A percentile compares a stretch with the other conserved stretches of the same genome.
Conservation (phyloP, 208 protist genomes). For the Trypanosomatidae sp. region DNA sequence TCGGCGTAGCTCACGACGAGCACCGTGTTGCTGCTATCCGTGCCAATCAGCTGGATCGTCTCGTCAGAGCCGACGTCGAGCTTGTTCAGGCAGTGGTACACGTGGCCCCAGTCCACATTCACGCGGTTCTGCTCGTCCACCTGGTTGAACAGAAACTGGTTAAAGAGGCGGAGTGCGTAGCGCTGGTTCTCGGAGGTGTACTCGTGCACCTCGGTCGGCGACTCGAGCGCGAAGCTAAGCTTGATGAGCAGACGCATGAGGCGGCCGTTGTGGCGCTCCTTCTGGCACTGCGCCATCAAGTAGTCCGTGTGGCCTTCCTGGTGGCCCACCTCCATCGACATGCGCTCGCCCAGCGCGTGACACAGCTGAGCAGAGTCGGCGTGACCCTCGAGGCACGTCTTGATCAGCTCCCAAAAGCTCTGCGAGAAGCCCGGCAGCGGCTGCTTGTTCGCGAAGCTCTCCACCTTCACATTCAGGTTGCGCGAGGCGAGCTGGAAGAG, state of each 20-base stretch:
- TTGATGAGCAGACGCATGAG: slow-evolving; percentile 95
- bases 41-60: slow-evolving; percentile 91
- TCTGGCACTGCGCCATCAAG: slow-evolving; percentile 89
- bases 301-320: slow-evolving; percentile 89
- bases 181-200: slow-evolving; percentile 66
- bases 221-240: slow-evolving; percentile 92
- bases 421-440: slow-evolving; percentile 70
- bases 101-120: slow-evolving; percentile 93
- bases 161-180: slow-evolving; percentile 94
- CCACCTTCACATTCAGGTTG: slow-evolving; percentile 56
- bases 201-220: slow-evolving; percentile 79
- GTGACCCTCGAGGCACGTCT: slow-evolving; percentile 70
- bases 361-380: slow-evolving; percentile 65
- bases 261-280: slow-evolving; percentile 96
- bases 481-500: slow-evolving; percentile 79
- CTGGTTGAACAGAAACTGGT: slow-evolving; percentile 97
- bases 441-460: slow-evolving; percentile 62
- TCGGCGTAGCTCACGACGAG: slow-evolving; percentile 96
- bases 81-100: slow-evolving; percentile 97
- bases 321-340: slow-evolving; percentile 89
- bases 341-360: slow-evolving; percentile 76
- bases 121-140: slow-evolving; percentile 90
- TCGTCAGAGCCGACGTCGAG: slow-evolving; percentile 95
- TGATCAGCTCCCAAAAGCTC: slow-evolving; percentile 81
- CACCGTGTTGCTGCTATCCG: slow-evolving; percentile 87